These are phyloP conservation scores for Sporopachydermia lactativora DNA, from an alignment of 805 yeast species.

Conservation along the genomic window DNA sequence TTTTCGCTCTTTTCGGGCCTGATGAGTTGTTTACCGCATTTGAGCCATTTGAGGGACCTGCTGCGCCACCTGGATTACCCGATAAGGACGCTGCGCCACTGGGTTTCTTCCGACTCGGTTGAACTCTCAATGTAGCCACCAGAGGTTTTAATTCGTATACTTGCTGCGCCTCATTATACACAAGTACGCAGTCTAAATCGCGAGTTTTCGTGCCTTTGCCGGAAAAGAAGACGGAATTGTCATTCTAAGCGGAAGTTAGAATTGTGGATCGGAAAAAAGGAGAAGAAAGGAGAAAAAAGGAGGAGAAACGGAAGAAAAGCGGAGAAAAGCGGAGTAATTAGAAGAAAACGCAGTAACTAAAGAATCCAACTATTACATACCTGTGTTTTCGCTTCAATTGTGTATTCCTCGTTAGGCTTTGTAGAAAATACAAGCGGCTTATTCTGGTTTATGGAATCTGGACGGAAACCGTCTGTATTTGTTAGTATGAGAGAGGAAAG, in stretches of 20 bases:
- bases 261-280: neutral
- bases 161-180: conserved; percentile 9
- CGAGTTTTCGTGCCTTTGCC: conserved; percentile 8
- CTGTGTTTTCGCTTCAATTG: conserved; percentile 9
- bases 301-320: conserved; percentile 2
- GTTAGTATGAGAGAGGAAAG: too few species aligned
- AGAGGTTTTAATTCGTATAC: neutral
- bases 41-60: neutral
- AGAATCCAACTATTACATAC: too few species aligned
- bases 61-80: neutral
- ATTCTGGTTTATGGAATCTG: conserved; percentile 8
- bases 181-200: conserved; percentile 14
- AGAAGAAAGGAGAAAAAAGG: neutral
- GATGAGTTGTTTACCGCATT: neutral
- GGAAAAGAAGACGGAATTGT: conserved; percentile 8
- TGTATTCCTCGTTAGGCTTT: conserved; percentile 5
- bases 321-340: conserved; percentile 2
- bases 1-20: neutral
- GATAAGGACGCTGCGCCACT: neutral
- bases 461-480: conserved; percentile 9
- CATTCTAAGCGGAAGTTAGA: conserved; percentile 3
- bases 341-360: too few species aligned
- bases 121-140: conserved; percentile 2
- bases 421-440: conserved; percentile 9
- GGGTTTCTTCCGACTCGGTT: conserved; percentile 2